Base-by-base conservation (phyloP, 1,284 basidiomycete genomes). In the Pseudozyma flocculosa region DNA sequence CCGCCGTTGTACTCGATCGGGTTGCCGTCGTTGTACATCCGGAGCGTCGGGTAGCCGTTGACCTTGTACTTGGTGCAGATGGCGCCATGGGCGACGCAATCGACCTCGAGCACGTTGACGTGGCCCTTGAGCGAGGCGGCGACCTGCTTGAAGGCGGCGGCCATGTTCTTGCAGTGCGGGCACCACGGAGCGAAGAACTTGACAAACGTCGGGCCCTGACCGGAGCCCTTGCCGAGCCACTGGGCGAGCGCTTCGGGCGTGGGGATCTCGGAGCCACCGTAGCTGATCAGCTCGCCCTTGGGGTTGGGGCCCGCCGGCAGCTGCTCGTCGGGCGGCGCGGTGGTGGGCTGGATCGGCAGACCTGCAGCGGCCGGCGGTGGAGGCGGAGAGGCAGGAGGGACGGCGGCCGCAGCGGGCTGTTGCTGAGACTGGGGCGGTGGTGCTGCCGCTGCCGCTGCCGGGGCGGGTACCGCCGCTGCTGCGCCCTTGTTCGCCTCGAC, bases 131-230 rank as follows among this genome's bases (percentile, higher is more conserved):
- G 64, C 3, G 61, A 54, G 2, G 37, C 34, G 24, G 61, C 68
- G 13, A 74, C 54, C 40, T 66, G 41, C 43, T 59, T 52, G 51
- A 57, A 77, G 7, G 69, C 66, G 2, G 50, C 40, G 0, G 67
- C 71, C 75, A 77, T 77, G 21, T 70, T 68, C 22, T 62, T 55
- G 60, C 75, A 77, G 47, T 77, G 75, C 11, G 74, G 75, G 43
- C 75, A 77, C 70, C 73, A 76, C 1, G 75, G 71, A n/a, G 71
- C 73, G 40, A 67, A 75, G 48, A 75, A 76, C 41, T 75, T 76
- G 54, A 76, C 73, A 44, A 76, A 74, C 10, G 63, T 66, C 7
- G 70, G 52, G 26, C 73, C 72, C 40, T 69, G 62, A 15, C 68
- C 66, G 8, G 52, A 60, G 3, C 67, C 59, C n/a, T 60, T 45